phyloP scores from a whole-genome alignment of 176 grass and related monocot species.

The Dactylis glomerata region DNA sequence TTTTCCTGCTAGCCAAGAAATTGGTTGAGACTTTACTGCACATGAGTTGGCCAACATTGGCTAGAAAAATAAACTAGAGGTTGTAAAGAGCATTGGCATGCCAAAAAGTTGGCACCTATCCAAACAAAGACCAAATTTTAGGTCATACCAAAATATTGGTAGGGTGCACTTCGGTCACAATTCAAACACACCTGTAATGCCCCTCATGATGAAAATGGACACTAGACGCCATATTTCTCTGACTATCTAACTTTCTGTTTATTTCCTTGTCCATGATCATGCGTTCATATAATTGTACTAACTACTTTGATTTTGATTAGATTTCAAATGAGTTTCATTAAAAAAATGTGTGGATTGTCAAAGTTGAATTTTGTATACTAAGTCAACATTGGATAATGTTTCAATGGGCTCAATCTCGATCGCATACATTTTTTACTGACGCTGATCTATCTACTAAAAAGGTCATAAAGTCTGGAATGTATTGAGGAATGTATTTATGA shows the following conservation, averaged over 20 bases:
- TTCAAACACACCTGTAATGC: background rate
- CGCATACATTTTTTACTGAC: background rate
- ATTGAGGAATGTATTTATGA: background rate
- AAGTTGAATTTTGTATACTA: background rate
- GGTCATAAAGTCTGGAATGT: background rate
- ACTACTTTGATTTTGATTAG: background rate
- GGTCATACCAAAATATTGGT: background rate
- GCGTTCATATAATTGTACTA: background rate
- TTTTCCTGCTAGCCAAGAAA: background rate
- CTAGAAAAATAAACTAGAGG: background rate
- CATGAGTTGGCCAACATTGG: background rate
- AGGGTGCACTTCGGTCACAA: background rate
- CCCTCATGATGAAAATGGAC: background rate
- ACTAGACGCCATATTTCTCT: background rate
- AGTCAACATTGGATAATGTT: background rate
- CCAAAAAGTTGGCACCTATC: background rate
- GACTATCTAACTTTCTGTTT: background rate
- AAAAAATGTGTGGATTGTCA: background rate
- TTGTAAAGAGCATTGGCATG: background rate
- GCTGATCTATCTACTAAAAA: background rate
- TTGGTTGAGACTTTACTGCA: background rate
- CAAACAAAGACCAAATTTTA: background rate
- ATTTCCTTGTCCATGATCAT: background rate
- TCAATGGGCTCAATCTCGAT: background rate
- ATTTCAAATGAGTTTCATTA: background rate